A percentile compares a stretch with the other conserved stretches of the same genome.
phyloP scores from a whole-genome alignment of 2,329 filamentous ascomycete species.

The Hypoxylon sp. region DNA sequence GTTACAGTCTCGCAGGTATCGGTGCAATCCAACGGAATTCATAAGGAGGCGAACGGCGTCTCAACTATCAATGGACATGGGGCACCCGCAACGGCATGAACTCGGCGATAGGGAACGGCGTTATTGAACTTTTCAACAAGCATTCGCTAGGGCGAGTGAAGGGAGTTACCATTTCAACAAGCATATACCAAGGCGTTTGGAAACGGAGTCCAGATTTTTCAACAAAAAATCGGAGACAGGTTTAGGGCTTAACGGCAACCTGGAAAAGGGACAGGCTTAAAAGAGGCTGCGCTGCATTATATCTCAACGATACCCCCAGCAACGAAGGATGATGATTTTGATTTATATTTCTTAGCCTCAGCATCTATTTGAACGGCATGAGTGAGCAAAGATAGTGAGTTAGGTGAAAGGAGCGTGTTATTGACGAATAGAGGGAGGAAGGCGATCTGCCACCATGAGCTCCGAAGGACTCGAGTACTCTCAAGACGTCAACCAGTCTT shows the following conservation, averaged over 20 bases:
- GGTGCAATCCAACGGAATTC: conserved; percentile 52
- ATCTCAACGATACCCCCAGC: conserved; percentile 62
- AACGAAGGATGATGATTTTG: conserved; percentile 42
- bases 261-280: conserved; percentile 51
- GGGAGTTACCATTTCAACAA: conserved; percentile 55
- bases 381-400: conserved; percentile 8
- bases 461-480: conserved; percentile 14
- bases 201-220: conserved; percentile 54
- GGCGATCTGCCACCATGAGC: conserved; percentile 5
- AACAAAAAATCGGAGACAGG: conserved; percentile 54
- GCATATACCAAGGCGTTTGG: conserved; percentile 54
- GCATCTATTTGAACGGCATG: conserved; percentile 7
- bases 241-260: conserved; percentile 48
- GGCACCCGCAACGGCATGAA: conserved; percentile 37
- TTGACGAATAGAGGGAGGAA: not conserved
- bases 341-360: conserved; percentile 25
- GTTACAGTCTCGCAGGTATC: conserved; percentile 41
- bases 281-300: conserved; percentile 53
- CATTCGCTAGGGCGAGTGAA: conserved; percentile 47
- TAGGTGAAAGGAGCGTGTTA: conserved; percentile 8
- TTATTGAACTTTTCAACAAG: conserved; percentile 56
- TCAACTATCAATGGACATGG: conserved; percentile 41
- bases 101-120: conserved; percentile 50
- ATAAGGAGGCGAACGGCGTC: conserved; percentile 49
- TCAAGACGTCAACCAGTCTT: conserved; percentile 6